Conservation (phyloP, 305 asterid genomes). For the Fraxinus baroniana region DNA sequence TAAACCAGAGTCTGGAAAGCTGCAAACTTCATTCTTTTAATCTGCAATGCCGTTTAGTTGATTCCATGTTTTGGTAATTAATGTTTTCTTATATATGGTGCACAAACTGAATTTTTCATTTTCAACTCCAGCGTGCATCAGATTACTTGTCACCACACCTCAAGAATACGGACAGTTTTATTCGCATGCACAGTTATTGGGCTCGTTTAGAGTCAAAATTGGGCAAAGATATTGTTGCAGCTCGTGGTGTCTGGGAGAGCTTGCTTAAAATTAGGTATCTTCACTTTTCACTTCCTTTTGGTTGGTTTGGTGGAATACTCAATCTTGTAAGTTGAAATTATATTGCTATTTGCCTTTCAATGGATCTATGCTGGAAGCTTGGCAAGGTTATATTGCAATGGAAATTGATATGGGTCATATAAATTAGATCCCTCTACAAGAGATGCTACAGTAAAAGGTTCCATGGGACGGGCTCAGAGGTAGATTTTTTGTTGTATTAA, state of each 20-base stretch:
- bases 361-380: constrained; percentile 80
- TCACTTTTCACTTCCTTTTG: constrained; percentile 15
- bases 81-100: neutral
- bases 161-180: constrained; percentile 51
- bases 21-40: neutral
- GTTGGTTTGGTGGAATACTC: constrained; percentile 13
- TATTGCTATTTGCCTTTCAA: constrained; percentile 35
- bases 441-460: constrained; percentile 80
- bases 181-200: constrained; percentile 72
- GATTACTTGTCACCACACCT: constrained; percentile 74
- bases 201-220: constrained; percentile 65
- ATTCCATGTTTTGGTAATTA: constrained; percentile 5
- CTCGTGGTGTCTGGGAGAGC: constrained; percentile 95
- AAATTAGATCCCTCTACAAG: constrained; percentile 76
- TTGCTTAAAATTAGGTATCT: constrained; percentile 67
- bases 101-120: neutral
- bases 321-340: constrained; percentile 19
- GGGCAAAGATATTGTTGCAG: constrained; percentile 74
- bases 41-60: neutral
- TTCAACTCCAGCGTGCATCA: constrained; percentile 67
- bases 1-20: constrained; percentile 6
- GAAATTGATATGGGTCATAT: constrained; percentile 65
- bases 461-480: constrained; percentile 91
- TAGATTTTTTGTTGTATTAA: constrained; percentile 23
- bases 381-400: constrained; percentile 77